Evolutionary conservation across 2,329 filamentous ascomycete species (phyloP).

Genomic region (Botryosphaeria agaves): DNA sequence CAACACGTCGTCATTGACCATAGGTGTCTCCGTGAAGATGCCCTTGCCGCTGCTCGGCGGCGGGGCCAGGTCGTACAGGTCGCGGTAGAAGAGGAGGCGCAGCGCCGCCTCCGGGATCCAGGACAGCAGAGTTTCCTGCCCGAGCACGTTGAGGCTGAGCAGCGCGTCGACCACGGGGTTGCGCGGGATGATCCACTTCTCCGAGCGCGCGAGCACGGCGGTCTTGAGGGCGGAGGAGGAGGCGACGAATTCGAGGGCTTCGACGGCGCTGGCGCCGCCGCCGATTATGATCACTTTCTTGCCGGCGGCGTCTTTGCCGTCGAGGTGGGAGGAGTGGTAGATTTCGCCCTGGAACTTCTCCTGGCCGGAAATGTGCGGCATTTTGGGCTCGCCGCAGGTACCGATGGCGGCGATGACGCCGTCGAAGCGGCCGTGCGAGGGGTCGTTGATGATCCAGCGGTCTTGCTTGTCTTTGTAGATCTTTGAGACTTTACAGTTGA

Average conservation of each 20-base stretch:
- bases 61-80: constrained; percentile 57
- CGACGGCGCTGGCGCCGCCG: constrained; percentile 65
- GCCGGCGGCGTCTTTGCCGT: constrained; percentile 52
- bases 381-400: constrained; percentile 63
- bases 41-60: constrained; percentile 37
- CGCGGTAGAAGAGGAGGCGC: constrained; percentile 66
- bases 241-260: constrained; percentile 65
- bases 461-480: constrained; percentile 52
- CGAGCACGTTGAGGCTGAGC: constrained; percentile 62
- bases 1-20: constrained; percentile 74
- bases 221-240: constrained; percentile 48
- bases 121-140: constrained; percentile 56
- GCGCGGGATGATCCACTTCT: constrained; percentile 78
- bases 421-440: constrained; percentile 54
- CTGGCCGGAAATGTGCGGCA: constrained; percentile 52
- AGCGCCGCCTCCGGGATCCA: constrained; percentile 65
- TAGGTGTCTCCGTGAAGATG: constrained; percentile 69
- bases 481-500: constrained; percentile 51
- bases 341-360: constrained; percentile 55
- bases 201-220: constrained; percentile 56
- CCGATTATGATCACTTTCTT: constrained; percentile 66
- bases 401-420: constrained; percentile 65
- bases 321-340: constrained; percentile 59
- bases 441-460: constrained; percentile 62
- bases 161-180: constrained; percentile 59